Evolutionary conservation across 345 rosid species (phyloP), one percentile per base, ranked within the genome.

Genomic region (Gossypium stocksii): DNA sequence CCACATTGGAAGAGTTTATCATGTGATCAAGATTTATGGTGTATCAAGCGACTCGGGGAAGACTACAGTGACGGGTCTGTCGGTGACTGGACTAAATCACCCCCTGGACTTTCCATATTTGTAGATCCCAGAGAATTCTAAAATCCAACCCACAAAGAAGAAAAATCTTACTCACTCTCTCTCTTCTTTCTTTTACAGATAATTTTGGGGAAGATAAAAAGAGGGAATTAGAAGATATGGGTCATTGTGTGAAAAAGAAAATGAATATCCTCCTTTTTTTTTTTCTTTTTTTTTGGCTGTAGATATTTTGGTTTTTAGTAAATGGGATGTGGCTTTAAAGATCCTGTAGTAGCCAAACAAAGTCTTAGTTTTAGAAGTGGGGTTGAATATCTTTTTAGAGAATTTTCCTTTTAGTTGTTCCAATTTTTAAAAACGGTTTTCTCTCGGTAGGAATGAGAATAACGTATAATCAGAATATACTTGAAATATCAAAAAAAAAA

Each of bases 81-180:
- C 38, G 89, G 82, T 56, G 98, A 94, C 84, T 94, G 98, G 98
- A 91, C 97, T 11, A 94, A 89, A 78, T 94, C 98, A 77, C 81
- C 89, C n/a, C 85, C 98, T 49, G 95, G 88, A 60, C 63, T 81
- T 83, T 92, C 98, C 51, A 86, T 94, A 83, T 94, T 94, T 80
- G 97, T 94, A 75, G 98, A 94, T 87, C 98, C 98, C 16, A 88
- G 98, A 77, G 98, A 94, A 65, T 52, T 92, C 74, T 94, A 69
- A 60, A 58, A 2, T 2, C 3, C 20, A 34, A 66, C 22, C 17
- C 6, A 46, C 3, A 15, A 41, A 29, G 41, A 16, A 12, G 4
- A 9, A 43, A 13, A 41, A 41, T 34, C 10, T 48, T 25, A 34
- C 0, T 64, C 29, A 2, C 41, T 5, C 41, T 5, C 41, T 5